These are phyloP conservation scores for Penicillium sp. DNA, from an alignment of 2,329 filamentous ascomycete genomes.

Conservation along the genomic window DNA sequence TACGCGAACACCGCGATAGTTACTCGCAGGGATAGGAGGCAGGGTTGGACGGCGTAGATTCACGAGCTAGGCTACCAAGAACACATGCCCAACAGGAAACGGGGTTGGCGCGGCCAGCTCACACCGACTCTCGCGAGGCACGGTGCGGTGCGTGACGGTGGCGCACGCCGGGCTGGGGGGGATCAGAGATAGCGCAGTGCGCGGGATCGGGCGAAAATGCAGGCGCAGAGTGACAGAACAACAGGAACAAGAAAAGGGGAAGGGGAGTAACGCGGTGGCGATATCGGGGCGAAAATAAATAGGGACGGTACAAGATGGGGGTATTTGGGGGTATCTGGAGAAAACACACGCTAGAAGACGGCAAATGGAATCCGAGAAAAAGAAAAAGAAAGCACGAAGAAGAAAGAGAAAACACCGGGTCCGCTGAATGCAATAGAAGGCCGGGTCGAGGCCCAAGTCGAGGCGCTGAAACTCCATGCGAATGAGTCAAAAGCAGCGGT, in stretches of 20 bases:
- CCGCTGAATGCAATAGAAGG: too few species aligned
- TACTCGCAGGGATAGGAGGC: too few species aligned
- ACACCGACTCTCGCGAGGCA: slow-evolving; percentile 5
- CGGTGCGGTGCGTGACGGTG: slow-evolving; percentile 4
- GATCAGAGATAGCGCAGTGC: slow-evolving; percentile 7
- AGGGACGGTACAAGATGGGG: slow-evolving; percentile 18
- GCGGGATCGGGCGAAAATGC: too few species aligned
- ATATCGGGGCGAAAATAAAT: slow-evolving; percentile 18
- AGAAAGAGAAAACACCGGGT: slow-evolving; percentile 16
- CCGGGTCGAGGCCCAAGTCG: not conserved
- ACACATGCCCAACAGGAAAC: slow-evolving; percentile 8
- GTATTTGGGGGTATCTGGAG: slow-evolving; percentile 22
- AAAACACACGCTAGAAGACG: slow-evolving; percentile 13
- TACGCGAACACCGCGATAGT: too few species aligned
- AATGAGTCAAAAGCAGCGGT: slow-evolving; percentile 11
- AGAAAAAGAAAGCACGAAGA: too few species aligned
- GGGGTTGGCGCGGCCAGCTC: slow-evolving; percentile 6
- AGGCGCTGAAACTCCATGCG: slow-evolving; percentile 8
- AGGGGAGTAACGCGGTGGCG: slow-evolving; percentile 4
- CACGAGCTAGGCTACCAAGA: too few species aligned
- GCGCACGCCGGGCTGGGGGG: slow-evolving; percentile 3
- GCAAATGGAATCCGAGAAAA: too few species aligned
- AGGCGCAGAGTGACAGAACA: too few species aligned
- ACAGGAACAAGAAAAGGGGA: too few species aligned
- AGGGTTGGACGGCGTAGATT: too few species aligned